phyloP scores from a whole-genome alignment of 2,329 filamentous ascomycete genomes.

The Albophoma yamanashiensis region DNA sequence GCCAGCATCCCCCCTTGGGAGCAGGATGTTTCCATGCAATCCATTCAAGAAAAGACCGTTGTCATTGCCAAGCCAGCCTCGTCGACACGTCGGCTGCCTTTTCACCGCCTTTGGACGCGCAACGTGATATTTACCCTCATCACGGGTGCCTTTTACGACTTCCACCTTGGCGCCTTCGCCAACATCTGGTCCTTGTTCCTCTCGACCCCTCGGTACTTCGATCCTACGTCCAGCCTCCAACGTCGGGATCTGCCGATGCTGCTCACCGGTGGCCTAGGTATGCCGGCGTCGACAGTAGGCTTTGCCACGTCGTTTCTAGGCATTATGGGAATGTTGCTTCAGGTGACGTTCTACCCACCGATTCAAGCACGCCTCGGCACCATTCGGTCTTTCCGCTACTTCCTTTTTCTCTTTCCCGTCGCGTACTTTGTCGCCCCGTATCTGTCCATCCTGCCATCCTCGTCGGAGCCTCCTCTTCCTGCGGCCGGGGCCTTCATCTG shows the following conservation, averaged over 20 bases:
- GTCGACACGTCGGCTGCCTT: slow-evolving; percentile 34
- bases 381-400: slow-evolving; percentile 55
- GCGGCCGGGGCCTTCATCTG: slow-evolving; percentile 50
- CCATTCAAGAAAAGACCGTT: not conserved
- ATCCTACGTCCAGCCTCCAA: slow-evolving; percentile 23
- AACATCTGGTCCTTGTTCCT: slow-evolving; percentile 69
- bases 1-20: slow-evolving; percentile 23
- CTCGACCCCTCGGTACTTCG: slow-evolving; percentile 51
- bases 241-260: slow-evolving; percentile 37
- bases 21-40: slow-evolving; percentile 23
- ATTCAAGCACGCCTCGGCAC: slow-evolving; percentile 61
- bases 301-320: slow-evolving; percentile 69
- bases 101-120: slow-evolving; percentile 42
- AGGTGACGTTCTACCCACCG: slow-evolving; percentile 51
- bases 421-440: slow-evolving; percentile 62
- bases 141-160: slow-evolving; percentile 56
- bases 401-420: slow-evolving; percentile 58
- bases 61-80: not conserved
- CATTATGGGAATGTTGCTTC: slow-evolving; percentile 59
- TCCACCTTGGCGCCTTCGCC: slow-evolving; percentile 68
- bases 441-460: slow-evolving; percentile 54
- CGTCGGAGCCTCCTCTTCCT: slow-evolving; percentile 31
- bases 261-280: slow-evolving; percentile 65
- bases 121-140: slow-evolving; percentile 47
- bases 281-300: slow-evolving; percentile 61